Base-by-base conservation (phyloP, 129 eudicot genomes). In the sunflower (Helianthus annuus) region DNA sequence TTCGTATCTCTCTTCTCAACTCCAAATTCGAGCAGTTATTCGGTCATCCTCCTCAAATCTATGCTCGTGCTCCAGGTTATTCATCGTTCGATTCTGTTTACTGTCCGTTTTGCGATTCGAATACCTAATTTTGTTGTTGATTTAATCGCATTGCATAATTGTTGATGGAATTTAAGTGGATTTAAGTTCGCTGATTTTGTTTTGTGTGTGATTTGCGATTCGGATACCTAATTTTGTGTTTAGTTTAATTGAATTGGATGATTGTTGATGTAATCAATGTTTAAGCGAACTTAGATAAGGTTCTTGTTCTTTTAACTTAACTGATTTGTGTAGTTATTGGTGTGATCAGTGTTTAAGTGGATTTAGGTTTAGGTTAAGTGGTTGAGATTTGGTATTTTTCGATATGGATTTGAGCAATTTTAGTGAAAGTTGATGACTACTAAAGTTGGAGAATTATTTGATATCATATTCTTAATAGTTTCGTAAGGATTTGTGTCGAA, bases 41-140 rank as follows among this genome's bases (percentile, higher is more conserved):
- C 79, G 88, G 86, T 54, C 80, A 73, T 45, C 49, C 77, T 48
- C 98, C 98, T 52, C 72, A 90, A 38, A 22, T 90, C 49, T 93
- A 80, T 49, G 92, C 97, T 72, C 90, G 98, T 72, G 92, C 98
- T 51, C 98, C 98, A 67, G 98, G 97, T 91, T 53, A n/a, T 53
- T 39, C 55, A n/a, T 5, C 52, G 59, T 72, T 32, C 7, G 10
- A 42, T 42, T 42, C 0, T 42, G 46, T 42, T 42, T 42, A 6
- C 10, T 42, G 46, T 42, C 1, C 2, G 46, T 6, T 42, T 48
- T 32, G 7, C 38, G n/a, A 15, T 13, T 56, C 55, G n/a, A 42
- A 51, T 69, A n/a, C 32, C 13, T n/a, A 61, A 15, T 6, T 16
- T 40, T 32, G 36, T 32, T 32, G 36, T 32, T 32, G 36, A 32